Base-by-base conservation (phyloP, 345 rosid genomes). In the Fremontodendron californicum region DNA sequence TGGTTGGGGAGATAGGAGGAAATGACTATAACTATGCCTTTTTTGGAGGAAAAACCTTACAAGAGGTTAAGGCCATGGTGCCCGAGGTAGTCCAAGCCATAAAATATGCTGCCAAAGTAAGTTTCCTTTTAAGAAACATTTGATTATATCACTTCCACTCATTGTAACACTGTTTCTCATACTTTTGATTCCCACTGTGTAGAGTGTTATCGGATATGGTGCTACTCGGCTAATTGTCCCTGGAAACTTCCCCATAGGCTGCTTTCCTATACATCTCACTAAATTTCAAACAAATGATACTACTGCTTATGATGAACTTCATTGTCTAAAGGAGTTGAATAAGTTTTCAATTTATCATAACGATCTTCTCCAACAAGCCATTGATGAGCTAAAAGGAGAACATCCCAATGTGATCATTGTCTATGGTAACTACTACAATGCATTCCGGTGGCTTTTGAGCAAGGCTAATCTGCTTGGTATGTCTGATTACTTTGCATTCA, bases 1-100 rank as follows among this genome's bases (percentile, higher is more conserved):
- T 76, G 76, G 65, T 80, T 21, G 76, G 79, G 18, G 70, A 61
- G 65, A 73, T 80, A 6, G 83, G 80, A 60, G 37, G 25, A 29
- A 80, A 71, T 51, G 83, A 80, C 39, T 76, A 70, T 29, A 42
- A 61, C 23, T 40, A 25, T 71, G 80, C 67, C 42, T 49, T 71
- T 0, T 2, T 6, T 0, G 12, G 16, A 11, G 60, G 64, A 21
- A 27, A 11, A 5, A 51, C 73, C 12, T 29, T 76, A 16, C 74
- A 49, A 2, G 73, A 80, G 25, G 42, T 63, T 10, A 76, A 42
- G 55, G 4, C 6, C 0, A 13, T 60, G 79, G 82, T 80, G 65
- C 45, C 65, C 25, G 15, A 29, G 6, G 73, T 78, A 9, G 66
- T 78, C 12, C 42, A 27, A 51, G 45, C 73, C 31, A 55, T 64